Percentiles rank a stretch among this genome's conserved stretches.
phyloP scores from a whole-genome alignment of 2,329 filamentous ascomycete genomes.

The Xylaria sp. region DNA sequence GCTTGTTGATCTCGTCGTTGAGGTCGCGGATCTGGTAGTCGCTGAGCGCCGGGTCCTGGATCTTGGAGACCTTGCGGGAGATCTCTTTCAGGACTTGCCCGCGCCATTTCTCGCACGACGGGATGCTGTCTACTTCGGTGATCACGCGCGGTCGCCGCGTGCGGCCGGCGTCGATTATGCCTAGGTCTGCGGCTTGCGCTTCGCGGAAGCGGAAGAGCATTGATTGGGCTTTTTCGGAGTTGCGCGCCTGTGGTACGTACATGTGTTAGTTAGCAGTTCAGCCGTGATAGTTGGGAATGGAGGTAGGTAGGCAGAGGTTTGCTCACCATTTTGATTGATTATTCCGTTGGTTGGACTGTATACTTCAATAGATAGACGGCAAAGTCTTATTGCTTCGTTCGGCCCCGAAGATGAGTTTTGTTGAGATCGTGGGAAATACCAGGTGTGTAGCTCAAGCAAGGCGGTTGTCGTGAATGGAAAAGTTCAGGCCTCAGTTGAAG shows the following conservation, averaged over 20 bases:
- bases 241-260: constrained; percentile 75
- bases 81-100: constrained; percentile 98
- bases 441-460: background rate
- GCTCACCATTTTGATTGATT: constrained; percentile 47
- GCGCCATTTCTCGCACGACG: constrained; percentile 95
- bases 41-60: constrained; percentile 89
- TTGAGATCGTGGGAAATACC: background rate
- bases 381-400: background rate
- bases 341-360: background rate
- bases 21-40: constrained; percentile 98
- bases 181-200: constrained; percentile 62
- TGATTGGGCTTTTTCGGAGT: constrained; percentile 98
- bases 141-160: constrained; percentile 91
- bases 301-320: too few relatives aligned
- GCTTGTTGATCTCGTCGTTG: constrained; percentile 99
- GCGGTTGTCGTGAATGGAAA: background rate
- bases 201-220: constrained; percentile 99
- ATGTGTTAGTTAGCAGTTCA: too few relatives aligned
- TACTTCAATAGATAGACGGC: background rate
- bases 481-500: constrained; percentile 10
- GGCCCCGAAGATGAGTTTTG: background rate
- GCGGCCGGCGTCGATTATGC: constrained; percentile 80
- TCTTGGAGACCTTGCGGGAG: constrained; percentile 93
- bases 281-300: too few relatives aligned
- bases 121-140: constrained; percentile 85